A percentile compares a stretch with the other conserved stretches of the same genome.
Conservation (phyloP, 164 flowering plant genomes). For the Houttuynia cordata region DNA sequence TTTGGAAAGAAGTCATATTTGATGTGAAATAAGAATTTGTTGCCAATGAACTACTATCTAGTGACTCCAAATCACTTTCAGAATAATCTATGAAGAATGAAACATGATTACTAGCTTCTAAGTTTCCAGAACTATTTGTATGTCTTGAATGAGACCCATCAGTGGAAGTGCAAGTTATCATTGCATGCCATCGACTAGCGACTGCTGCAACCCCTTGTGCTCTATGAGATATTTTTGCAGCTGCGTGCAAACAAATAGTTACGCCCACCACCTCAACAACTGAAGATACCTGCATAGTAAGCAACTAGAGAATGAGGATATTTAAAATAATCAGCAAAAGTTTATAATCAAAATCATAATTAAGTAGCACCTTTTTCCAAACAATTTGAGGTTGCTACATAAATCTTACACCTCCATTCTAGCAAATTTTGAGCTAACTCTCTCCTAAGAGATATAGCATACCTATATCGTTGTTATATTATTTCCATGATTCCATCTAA, state of each 20-base stretch:
- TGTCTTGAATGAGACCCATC: constrained; percentile 33
- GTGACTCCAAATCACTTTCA: constrained; percentile 78
- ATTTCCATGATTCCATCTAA: too few relatives aligned
- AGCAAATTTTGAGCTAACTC: too few relatives aligned
- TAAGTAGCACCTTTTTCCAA: too few relatives aligned
- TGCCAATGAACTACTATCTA: constrained; percentile 33
- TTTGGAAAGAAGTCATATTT: constrained; percentile 53
- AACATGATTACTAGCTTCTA: constrained; percentile 18
- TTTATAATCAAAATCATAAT: too few relatives aligned
- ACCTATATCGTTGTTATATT: too few relatives aligned
- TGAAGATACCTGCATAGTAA: constrained; percentile 39
- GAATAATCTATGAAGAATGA: constrained; percentile 24
- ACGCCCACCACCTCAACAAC: constrained; percentile 74
- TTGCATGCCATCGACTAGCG: constrained; percentile 83
- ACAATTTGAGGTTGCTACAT: too few relatives aligned
- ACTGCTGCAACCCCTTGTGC: constrained; percentile 67
- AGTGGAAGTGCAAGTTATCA: constrained; percentile 38
- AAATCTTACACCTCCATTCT: too few relatives aligned
- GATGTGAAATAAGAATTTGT: constrained; percentile 41
- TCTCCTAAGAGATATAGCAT: too few relatives aligned
- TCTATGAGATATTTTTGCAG: constrained; percentile 80
- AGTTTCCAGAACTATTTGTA: constrained; percentile 30
- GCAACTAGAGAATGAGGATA: too few relatives aligned
- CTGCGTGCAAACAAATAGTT: constrained; percentile 60
- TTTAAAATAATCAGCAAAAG: too few relatives aligned